Evolutionary conservation across 2,329 filamentous ascomycete genomes (phyloP), one percentile per base, ranked within the genome.

Genomic region (Clonostachys chloroleuca): DNA sequence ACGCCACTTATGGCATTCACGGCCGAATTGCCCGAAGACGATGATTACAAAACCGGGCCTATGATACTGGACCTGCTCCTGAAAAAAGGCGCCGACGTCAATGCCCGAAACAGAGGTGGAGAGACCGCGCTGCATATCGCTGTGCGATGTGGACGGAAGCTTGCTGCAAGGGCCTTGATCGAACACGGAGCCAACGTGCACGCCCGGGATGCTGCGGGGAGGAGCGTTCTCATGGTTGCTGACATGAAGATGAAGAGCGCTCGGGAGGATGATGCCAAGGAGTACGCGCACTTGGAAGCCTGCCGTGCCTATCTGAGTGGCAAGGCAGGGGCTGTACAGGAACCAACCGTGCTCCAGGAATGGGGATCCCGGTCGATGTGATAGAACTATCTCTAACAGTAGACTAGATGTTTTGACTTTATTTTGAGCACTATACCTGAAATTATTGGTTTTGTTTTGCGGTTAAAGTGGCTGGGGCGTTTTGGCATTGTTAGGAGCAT

Each of bases 1-100:
- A 81, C 79, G 0, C 75, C 77, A 1, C 68, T 83, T 13, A 81
- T 81, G 71, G 66, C 73, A 0, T 82, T 82, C 53, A 70, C 74
- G 12, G 64, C 69, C 1, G 66, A 78, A 44, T 66, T 77, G 2
- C 67, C 72, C 2, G 73, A 74, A 51, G 73, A 78, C 18, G 73
- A 77, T 20, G 73, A 77, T 52, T 72, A 78, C 55, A 72, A 67
- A 52, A 53, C 62, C 16, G 71, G 75, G 1, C 70, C 77, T 2
- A 51, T 57, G 5, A 73, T 80, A 7, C 59, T 81, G 5, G 60
- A 67, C 45, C 55, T 63, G 0, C 66, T 82, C 1, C 52, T 78
- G 16, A 42, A 40, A 12, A 48, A 59, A 0, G 73, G 74, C 2
- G 76, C 75, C 0, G 58, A 68, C 2, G 52, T 80, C 5, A 65